Evolutionary conservation across 2,329 filamentous ascomycete species (phyloP), one percentile per base, ranked within the genome.

Genomic region (Thelonectria rubi): DNA sequence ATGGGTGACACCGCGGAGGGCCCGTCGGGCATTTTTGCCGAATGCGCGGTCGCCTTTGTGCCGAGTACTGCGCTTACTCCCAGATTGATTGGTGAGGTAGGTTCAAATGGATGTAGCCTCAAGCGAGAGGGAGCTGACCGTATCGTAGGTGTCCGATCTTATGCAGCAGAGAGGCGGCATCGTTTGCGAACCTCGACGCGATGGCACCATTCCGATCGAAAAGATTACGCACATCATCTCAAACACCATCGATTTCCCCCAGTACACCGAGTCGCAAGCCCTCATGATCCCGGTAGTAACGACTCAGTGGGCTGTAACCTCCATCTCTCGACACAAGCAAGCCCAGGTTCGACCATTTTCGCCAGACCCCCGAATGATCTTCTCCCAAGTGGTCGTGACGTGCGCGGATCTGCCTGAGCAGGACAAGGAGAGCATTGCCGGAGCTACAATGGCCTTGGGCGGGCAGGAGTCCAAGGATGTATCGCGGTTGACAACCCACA

Each of bases 381-480:
- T 99, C 78, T 91, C 91, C 53, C 89, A 93, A 68, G 90, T 98
- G 43, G 86, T 91, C 26, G 84, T 97, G 17, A 91, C 89, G 32
- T 96, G 92, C 73, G 92, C 90, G 48, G 91, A 95, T 70, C 87
- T 99, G 48, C 95, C 95, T 0, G 82, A 87, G 37, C 91, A 88
- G 37, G 95, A 99, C 76, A 92, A 93, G 74, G 94, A 98, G 78
- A 92, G 93, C 11, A 97, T 99, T 58, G 88, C 92, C 40, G 95
- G 94, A 11, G 94, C 93, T 1, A 92, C 94, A 2, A 80, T 97
- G 72, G 94, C 95, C 0, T 88, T 97, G 79, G 95, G 95, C 20
- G 95, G 95, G 15, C 86, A 92, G 70, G 92, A 94, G 72, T 89
- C 88, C 20, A 86, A 88, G 51, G 85, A 87, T 54, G 79, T 97